Conservation (phyloP, 768 basidiomycete genomes). For the Leccinellum rugosiceps region DNA sequence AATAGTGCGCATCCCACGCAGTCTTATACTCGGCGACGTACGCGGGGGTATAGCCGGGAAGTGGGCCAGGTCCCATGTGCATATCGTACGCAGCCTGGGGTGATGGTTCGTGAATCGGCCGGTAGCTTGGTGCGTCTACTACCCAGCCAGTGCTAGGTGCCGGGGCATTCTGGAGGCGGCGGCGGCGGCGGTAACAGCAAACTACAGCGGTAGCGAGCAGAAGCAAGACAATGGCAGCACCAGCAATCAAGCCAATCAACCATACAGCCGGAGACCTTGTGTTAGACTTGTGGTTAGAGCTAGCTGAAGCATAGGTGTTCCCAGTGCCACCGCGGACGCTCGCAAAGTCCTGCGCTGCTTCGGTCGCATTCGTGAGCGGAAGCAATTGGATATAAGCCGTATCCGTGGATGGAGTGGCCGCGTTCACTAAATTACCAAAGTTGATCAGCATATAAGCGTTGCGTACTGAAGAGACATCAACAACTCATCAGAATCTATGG, state of each 20-base stretch:
- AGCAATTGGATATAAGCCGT: conserved; percentile 64
- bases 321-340: conserved; percentile 23
- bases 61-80: conserved; percentile 15
- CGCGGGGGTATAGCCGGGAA: conserved; percentile 12
- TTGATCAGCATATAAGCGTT: conserved; percentile 64
- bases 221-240: conserved; percentile 3
- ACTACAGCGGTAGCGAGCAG: not conserved
- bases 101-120: conserved; percentile 23
- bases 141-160: conserved; percentile 6
- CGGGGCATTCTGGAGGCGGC: conserved; percentile 7
- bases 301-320: conserved; percentile 35
- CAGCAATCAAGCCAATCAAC: conserved; percentile 18
- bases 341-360: conserved; percentile 29
- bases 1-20: conserved; percentile 25
- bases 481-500: not conserved
- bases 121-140: conserved; percentile 14
- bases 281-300: conserved; percentile 27
- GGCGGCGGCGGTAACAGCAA: conserved; percentile 13
- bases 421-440: conserved; percentile 59
- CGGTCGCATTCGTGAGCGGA: conserved; percentile 47
- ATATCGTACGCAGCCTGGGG: conserved; percentile 29
- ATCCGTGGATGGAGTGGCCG: conserved; percentile 31
- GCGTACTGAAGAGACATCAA: conserved; percentile 42
- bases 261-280: not conserved
- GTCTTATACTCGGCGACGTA: conserved; percentile 21